These are phyloP conservation scores for Babesia caballi DNA, from an alignment of 169 alveolate species.

Conservation along the genomic window DNA sequence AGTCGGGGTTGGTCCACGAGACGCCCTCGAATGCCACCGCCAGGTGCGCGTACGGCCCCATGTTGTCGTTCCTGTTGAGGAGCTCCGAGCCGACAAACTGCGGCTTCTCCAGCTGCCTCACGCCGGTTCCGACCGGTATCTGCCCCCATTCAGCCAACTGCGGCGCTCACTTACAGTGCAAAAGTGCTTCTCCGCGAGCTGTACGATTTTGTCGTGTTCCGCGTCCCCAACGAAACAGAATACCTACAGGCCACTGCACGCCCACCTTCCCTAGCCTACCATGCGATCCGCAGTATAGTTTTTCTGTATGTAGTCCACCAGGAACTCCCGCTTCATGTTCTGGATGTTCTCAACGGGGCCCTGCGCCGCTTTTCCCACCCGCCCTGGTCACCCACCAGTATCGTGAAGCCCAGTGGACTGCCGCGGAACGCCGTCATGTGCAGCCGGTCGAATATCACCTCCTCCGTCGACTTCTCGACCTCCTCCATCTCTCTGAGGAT, in stretches of 20 bases:
- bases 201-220: constrained; percentile 83
- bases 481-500: constrained; percentile 93
- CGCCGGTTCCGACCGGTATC: constrained; percentile 17
- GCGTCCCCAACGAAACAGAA: constrained; percentile 90
- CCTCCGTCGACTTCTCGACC: constrained; percentile 88
- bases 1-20: constrained; percentile 91
- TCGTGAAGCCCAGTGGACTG: constrained; percentile 89
- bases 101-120: constrained; percentile 60
- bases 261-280: constrained; percentile 24
- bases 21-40: constrained; percentile 92
- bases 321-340: constrained; percentile 82
- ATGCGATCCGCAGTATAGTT: constrained; percentile 91
- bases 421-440: constrained; percentile 87
- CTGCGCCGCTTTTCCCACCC: background rate
- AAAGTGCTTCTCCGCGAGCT: constrained; percentile 75
- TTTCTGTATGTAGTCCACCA: constrained; percentile 82
- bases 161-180: constrained; percentile 14
- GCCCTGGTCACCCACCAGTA: constrained; percentile 40
- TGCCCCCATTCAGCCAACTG: background rate
- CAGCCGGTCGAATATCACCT: constrained; percentile 88
- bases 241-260: constrained; percentile 25
- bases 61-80: constrained; percentile 71
- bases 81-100: constrained; percentile 79
- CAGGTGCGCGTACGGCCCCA: constrained; percentile 86
- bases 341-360: constrained; percentile 87